Percentiles rank a stretch among this genome's conserved stretches.
Conservation (phyloP, 192 early-diverging fungal genomes). For the Kappamyces sp. region DNA sequence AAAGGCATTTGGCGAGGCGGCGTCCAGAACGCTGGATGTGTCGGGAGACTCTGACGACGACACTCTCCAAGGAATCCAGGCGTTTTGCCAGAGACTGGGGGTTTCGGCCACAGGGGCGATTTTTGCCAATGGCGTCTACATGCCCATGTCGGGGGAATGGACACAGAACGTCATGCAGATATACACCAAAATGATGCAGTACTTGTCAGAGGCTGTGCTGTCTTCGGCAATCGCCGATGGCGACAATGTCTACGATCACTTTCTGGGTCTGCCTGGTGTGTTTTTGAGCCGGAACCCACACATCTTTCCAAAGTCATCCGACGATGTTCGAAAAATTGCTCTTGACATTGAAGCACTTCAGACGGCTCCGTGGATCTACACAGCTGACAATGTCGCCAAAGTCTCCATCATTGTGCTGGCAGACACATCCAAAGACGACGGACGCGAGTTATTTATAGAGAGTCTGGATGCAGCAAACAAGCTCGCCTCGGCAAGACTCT, state of each 20-base stretch:
- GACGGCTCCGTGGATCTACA: neutral
- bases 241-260: constrained; percentile 62
- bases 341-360: neutral
- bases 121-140: constrained; percentile 8
- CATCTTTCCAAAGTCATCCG: constrained; percentile 45
- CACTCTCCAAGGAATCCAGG: neutral
- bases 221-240: constrained; percentile 39
- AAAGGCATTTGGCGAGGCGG: neutral
- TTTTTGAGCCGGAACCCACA: constrained; percentile 59
- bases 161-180: constrained; percentile 44
- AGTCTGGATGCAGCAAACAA: too few relatives aligned
- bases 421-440: constrained; percentile 31
- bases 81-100: neutral
- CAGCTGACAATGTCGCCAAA: constrained; percentile 3
- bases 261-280: constrained; percentile 60
- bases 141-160: constrained; percentile 30
- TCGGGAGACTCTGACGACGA: neutral
- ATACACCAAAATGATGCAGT: constrained; percentile 49
- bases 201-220: constrained; percentile 32
- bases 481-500: too few relatives aligned
- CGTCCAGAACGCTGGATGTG: constrained; percentile 1
- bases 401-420: constrained; percentile 27
- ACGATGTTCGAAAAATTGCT: neutral
- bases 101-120: constrained; percentile 1
- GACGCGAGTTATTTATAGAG: constrained; percentile 29